Conservation (phyloP, 345 rosid genomes). For the Euphorbia tirucalli region DNA sequence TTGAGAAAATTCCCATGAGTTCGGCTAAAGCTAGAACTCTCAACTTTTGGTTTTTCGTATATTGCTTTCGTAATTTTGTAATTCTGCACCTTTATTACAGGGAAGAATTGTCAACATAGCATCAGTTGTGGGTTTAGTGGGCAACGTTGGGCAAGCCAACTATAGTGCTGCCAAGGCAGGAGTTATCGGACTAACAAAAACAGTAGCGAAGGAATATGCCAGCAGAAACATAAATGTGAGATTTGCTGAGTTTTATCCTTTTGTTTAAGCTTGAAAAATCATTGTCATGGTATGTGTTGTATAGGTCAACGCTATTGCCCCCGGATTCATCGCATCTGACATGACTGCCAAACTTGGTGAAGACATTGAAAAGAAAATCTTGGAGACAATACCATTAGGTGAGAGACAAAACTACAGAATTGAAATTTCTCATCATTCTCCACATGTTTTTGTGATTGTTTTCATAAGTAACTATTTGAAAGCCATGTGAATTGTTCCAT, state of each 20-base stretch:
- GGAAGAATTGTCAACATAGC: conserved; percentile 87
- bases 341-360: conserved; percentile 85
- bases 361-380: conserved; percentile 83
- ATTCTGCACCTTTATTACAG: conserved; percentile 30
- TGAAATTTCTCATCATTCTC: neutral
- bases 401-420: conserved; percentile 18
- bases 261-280: conserved; percentile 3
- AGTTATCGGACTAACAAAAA: conserved; percentile 86
- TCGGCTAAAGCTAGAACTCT: neutral
- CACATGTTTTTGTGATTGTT: neutral
- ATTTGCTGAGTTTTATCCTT: no score
- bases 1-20: neutral
- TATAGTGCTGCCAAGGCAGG: conserved; percentile 98
- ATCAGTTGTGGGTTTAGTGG: conserved; percentile 92
- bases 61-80: neutral
- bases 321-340: conserved; percentile 77
- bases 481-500: neutral
- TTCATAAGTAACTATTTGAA: neutral
- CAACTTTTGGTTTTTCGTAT: neutral
- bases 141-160: conserved; percentile 96
- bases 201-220: conserved; percentile 84
- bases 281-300: conserved; percentile 12
- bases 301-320: conserved; percentile 90
- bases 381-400: conserved; percentile 88
- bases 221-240: conserved; percentile 86